Evolutionary conservation across 2,329 filamentous ascomycete genomes (phyloP).

Genomic region (Dissoconium aciculare): DNA sequence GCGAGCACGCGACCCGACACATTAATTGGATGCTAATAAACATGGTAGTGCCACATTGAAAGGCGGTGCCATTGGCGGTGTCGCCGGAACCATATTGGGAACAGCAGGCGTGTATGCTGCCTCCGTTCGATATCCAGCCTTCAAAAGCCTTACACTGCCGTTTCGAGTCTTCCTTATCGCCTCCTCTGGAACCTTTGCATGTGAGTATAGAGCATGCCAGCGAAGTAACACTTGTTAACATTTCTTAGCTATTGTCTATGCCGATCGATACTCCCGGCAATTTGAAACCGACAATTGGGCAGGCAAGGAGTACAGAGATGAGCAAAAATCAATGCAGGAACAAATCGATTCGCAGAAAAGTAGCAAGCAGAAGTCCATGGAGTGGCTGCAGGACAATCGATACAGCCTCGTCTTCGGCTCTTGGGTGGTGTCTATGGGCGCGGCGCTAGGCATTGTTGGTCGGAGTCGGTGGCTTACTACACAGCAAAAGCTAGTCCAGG

Average conservation of each 20-base stretch:
- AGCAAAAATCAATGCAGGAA: conserved; percentile 41
- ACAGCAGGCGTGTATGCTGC: conserved; percentile 52
- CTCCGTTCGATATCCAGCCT: conserved; percentile 55
- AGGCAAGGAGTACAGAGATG: conserved; percentile 50
- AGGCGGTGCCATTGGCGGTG: conserved; percentile 62
- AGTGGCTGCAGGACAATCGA: conserved; percentile 65
- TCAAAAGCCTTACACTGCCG: conserved; percentile 70
- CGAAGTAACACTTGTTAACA: neutral
- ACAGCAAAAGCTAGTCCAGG: conserved; percentile 82
- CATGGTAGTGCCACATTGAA: conserved; percentile 50
- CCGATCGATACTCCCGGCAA: conserved; percentile 56
- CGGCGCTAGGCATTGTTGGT: conserved; percentile 60
- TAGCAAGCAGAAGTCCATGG: conserved; percentile 44
- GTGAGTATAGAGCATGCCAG: conserved; percentile 28
- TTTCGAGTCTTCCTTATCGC: conserved; percentile 84
- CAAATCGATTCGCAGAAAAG: conserved; percentile 43
- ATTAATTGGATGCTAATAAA: conserved; percentile 5
- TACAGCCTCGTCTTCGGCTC: conserved; percentile 72
- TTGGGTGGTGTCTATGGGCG: conserved; percentile 68
- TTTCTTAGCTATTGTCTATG: conserved; percentile 53
- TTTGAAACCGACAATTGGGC: conserved; percentile 61
- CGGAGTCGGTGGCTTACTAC: conserved; percentile 60
- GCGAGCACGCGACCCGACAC: conserved; percentile 11
- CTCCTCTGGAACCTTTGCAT: conserved; percentile 65
- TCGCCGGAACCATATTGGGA: conserved; percentile 52